Percentiles rank a stretch among this genome's conserved stretches.
These are phyloP conservation scores for Solanum chiquidenum DNA, from an alignment of 257 asterid species.

Conservation along the genomic window DNA sequence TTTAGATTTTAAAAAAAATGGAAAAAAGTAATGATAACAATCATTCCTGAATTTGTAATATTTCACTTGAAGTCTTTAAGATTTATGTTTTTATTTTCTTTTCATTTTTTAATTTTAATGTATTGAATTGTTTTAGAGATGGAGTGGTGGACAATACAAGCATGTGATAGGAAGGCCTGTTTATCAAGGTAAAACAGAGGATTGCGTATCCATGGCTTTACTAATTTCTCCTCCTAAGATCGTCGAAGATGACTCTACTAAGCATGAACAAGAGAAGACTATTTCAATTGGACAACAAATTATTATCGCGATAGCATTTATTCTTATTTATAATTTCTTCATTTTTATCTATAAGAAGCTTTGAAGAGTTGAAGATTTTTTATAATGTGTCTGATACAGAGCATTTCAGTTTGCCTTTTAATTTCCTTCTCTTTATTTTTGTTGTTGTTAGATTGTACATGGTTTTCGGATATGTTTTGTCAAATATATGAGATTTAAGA, in stretches of 20 bases:
- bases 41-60: background rate
- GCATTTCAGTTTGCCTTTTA: background rate
- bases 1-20: background rate
- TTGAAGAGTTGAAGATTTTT: background rate
- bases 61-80: background rate
- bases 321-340: slow-evolving; percentile 30
- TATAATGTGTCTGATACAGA: background rate
- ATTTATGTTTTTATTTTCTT: background rate
- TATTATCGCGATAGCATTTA: slow-evolving; percentile 21
- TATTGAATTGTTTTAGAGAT: slow-evolving; percentile 22
- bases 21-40: background rate
- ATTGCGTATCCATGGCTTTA: slow-evolving; percentile 52
- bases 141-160: slow-evolving; percentile 50
- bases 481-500: background rate
- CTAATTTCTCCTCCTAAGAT: slow-evolving; percentile 33
- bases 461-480: background rate
- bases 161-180: slow-evolving; percentile 74
- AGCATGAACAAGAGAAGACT: slow-evolving; percentile 4
- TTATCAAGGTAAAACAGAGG: slow-evolving; percentile 32
- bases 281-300: slow-evolving; percentile 55
- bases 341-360: slow-evolving; percentile 19
- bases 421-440: background rate
- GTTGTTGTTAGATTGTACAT: background rate
- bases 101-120: background rate
- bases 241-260: background rate